Evolutionary conservation across 352 stramenopile genomes (phyloP).

Genomic region (Peronospora destructor): DNA sequence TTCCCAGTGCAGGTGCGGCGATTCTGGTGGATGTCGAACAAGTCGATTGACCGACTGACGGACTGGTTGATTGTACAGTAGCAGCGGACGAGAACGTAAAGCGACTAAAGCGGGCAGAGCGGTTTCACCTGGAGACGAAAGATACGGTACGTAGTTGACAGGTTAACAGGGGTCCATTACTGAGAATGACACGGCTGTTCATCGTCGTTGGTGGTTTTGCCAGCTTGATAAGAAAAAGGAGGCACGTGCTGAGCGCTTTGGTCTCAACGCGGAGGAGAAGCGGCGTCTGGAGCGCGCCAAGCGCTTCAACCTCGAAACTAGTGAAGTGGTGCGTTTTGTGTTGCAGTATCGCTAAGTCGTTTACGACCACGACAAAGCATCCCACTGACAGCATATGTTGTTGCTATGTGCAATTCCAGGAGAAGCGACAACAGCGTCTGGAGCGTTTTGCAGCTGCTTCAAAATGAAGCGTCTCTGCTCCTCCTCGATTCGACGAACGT

Average conservation of each 20-base stretch:
- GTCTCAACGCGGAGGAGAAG: constrained; percentile 75
- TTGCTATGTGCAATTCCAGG: constrained; percentile 39
- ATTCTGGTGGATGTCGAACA: neutral
- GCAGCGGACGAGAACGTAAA: constrained; percentile 49
- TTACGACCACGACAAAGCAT: neutral
- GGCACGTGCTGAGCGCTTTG: constrained; percentile 72
- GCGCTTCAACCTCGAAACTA: constrained; percentile 76
- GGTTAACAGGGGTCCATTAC: constrained; percentile 6
- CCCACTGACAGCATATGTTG: constrained; percentile 4
- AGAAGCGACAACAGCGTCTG: constrained; percentile 69
- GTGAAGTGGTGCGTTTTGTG: constrained; percentile 52
- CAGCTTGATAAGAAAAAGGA: constrained; percentile 82
- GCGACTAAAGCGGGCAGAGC: constrained; percentile 67
- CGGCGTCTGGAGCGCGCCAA: constrained; percentile 75
- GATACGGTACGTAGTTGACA: constrained; percentile 43
- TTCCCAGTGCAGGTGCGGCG: constrained; percentile 33
- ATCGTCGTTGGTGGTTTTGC: constrained; percentile 1
- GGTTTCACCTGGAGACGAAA: constrained; percentile 72
- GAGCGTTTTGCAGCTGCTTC: constrained; percentile 45
- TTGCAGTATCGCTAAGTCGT: constrained; percentile 9
- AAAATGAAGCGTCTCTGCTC: constrained; percentile 17
- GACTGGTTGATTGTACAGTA: constrained; percentile 14
- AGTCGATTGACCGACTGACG: constrained; percentile 3
- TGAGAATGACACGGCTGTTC: constrained; percentile 7
- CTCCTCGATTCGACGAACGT: neutral